Conservation (phyloP, 2,329 filamentous ascomycete species). For the Scedosporium aurantiacum region DNA sequence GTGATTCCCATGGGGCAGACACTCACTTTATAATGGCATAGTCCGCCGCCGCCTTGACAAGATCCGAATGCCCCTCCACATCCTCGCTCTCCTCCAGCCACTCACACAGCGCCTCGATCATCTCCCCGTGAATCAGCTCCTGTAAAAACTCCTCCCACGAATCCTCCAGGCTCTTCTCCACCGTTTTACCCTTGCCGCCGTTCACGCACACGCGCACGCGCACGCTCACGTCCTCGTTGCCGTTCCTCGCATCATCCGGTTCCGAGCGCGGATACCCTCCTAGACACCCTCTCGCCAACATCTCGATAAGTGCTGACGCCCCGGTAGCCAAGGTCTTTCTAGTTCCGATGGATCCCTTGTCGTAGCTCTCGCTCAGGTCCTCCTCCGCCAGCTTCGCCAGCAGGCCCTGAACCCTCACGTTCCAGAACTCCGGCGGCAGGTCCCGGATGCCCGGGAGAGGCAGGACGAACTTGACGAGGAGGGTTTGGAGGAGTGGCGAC, state of each 20-base stretch:
- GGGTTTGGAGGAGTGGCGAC: conserved; percentile 55
- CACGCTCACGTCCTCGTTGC: conserved; percentile 9
- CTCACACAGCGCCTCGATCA: conserved; percentile 55
- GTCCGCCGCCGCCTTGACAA: conserved; percentile 54
- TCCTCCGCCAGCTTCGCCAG: conserved; percentile 52
- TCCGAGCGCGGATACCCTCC: conserved; percentile 41
- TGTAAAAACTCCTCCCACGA: conserved; percentile 60
- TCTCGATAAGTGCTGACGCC: conserved; percentile 57
- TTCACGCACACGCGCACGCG: conserved; percentile 42
- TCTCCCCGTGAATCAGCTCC: conserved; percentile 54
- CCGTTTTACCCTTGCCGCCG: conserved; percentile 42
- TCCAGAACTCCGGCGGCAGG: conserved; percentile 55
- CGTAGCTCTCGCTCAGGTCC: conserved; percentile 70
- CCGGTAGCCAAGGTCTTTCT: conserved; percentile 67
- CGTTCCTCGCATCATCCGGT: conserved; percentile 9
- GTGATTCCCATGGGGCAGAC: conserved; percentile 2
- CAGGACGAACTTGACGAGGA: conserved; percentile 55
- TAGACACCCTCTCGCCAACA: conserved; percentile 53
- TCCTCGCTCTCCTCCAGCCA: conserved; percentile 49
- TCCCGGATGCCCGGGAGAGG: conserved; percentile 55
- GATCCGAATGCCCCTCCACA: conserved; percentile 51
- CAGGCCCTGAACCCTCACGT: conserved; percentile 46
- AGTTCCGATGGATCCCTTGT: conserved; percentile 64
- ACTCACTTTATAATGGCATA: conserved; percentile 58
- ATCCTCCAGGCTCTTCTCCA: conserved; percentile 27